Evolutionary conservation across 2,329 filamentous ascomycete species (phyloP), one percentile per base, ranked within the genome.

Genomic region (Scytalidium lignicola): DNA sequence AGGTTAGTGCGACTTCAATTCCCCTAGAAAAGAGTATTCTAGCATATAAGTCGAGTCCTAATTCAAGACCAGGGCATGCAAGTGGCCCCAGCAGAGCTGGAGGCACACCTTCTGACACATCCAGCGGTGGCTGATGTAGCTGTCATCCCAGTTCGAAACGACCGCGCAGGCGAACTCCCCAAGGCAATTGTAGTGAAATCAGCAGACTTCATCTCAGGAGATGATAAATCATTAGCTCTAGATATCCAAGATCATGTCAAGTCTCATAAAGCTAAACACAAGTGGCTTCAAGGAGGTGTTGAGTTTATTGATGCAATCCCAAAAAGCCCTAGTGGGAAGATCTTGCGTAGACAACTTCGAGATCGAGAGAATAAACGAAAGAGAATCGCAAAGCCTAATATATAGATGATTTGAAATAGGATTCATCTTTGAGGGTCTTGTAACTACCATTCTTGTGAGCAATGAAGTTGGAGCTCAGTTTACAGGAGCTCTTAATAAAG

Each of bases 61-160:
- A 26, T 15, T 18, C 13, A 12, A 46, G 50, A 5, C 20, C 69
- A 89, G 81, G 88, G 86, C 48, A 73, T 84, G 52, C 87, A 91
- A 80, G 87, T 91, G 26, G 85, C 87, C 1, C 87, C 87, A 0
- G 87, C 87, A 3, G 87, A 91, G 63, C 79, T 92, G 1, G 87
- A 92, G 67, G 83, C 86, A 1, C 85, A 88, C 58, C 74, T 92
- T 3, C 79, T 92, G n/a, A 78, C 82, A 1, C 86, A 90, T 63
- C 79, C 82, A 0, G 73, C 75, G 13, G 87, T 91, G 17, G 79
- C 80, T 41, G 87, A 92, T 65, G 85, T 80, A 57, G 81, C 86
- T 17, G 87, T 92, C n/a, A 88, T 91, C 55, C 82, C 83, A 17
- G 73, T 89, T 2, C 83, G 81, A 0, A 73, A 82, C 48, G 71